These are phyloP conservation scores for Ophiostoma novo-ulmi DNA, from an alignment of 2,329 filamentous ascomycete species.

Conservation along the genomic window DNA sequence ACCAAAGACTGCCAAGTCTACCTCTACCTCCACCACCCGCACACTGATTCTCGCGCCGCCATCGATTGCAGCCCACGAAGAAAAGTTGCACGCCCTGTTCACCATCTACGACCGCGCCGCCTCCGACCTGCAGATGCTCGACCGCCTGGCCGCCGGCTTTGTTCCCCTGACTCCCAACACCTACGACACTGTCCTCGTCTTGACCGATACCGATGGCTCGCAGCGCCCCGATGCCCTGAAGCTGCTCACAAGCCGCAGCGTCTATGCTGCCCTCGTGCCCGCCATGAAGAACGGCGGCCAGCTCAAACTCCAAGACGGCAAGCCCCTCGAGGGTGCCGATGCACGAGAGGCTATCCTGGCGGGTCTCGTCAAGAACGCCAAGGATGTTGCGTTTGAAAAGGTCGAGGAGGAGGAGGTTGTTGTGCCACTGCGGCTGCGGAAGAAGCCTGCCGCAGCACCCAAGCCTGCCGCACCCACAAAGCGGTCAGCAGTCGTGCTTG, in stretches of 20 bases:
- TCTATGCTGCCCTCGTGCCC: constrained; percentile 64
- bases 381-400: constrained; percentile 66
- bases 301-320: constrained; percentile 63
- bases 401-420: constrained; percentile 57
- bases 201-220: constrained; percentile 67
- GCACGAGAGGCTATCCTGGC: constrained; percentile 78
- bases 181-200: constrained; percentile 80
- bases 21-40: constrained; percentile 21
- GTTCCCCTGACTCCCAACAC: constrained; percentile 69
- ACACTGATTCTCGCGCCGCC: constrained; percentile 66
- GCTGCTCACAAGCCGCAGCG: constrained; percentile 55
- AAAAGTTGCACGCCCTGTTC: constrained; percentile 66
- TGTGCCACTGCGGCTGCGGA: constrained; percentile 61
- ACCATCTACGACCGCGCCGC: constrained; percentile 62
- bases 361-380: constrained; percentile 56
- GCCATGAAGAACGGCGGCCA: constrained; percentile 65
- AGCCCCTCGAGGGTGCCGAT: constrained; percentile 47
- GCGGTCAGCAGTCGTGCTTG: constrained; percentile 29
- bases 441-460: constrained; percentile 29
- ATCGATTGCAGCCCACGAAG: constrained; percentile 79
- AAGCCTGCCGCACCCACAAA: constrained; percentile 16
- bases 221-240: constrained; percentile 56
- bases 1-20: neutral
- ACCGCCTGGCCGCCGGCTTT: constrained; percentile 77
- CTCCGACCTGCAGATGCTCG: constrained; percentile 96